phyloP scores from a whole-genome alignment of 768 basidiomycete species.

The Guyanaporus albipodus region DNA sequence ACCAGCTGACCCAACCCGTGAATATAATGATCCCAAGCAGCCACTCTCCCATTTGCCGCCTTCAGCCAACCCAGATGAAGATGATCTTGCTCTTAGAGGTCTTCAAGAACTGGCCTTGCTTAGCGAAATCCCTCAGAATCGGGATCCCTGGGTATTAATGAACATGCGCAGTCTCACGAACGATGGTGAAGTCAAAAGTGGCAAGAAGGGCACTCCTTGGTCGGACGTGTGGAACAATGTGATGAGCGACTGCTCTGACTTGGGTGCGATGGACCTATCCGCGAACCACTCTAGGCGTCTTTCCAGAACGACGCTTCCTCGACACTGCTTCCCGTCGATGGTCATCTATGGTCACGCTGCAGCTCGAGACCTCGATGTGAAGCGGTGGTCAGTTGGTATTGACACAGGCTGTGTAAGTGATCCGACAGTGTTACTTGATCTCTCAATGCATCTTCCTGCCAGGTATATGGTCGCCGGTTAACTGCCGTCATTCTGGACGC shows the following conservation, averaged over 20 bases:
- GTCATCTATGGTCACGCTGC: conserved; percentile 91
- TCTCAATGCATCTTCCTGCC: background rate
- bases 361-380: conserved; percentile 71
- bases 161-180: conserved; percentile 39
- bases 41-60: conserved; percentile 66
- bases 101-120: conserved; percentile 71
- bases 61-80: conserved; percentile 24
- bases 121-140: conserved; percentile 68
- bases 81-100: conserved; percentile 37
- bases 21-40: conserved; percentile 50
- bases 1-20: conserved; percentile 58
- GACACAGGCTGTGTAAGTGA: conserved; percentile 80
- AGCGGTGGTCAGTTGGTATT: conserved; percentile 79
- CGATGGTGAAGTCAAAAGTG: conserved; percentile 30
- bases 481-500: conserved; percentile 62
- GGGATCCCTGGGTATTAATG: conserved; percentile 64
- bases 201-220: conserved; percentile 63
- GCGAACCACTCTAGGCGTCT: no score
- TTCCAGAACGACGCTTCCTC: conserved; percentile 7
- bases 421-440: background rate
- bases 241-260: conserved; percentile 57
- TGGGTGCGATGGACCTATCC: conserved; percentile 19
- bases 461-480: conserved; percentile 59
- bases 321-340: conserved; percentile 68
- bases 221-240: conserved; percentile 67